These are phyloP conservation scores for Lobulomyces angularis DNA, from an alignment of 192 early-diverging fungal genomes.

Conservation along the genomic window DNA sequence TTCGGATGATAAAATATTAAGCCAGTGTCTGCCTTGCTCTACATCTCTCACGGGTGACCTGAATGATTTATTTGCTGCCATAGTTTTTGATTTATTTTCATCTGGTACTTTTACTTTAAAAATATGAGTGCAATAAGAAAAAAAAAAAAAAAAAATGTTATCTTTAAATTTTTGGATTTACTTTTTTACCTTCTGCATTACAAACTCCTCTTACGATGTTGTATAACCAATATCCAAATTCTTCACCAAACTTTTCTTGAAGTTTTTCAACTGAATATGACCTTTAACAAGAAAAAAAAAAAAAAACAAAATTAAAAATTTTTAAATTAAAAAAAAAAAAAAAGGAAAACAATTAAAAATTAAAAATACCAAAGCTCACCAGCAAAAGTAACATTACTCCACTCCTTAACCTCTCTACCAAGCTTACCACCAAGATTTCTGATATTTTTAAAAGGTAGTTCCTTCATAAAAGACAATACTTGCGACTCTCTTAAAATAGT, in stretches of 20 bases:
- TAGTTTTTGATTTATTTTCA: slow-evolving; percentile 24
- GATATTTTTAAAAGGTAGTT: slow-evolving; percentile 63
- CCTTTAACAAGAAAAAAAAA: too few relatives aligned
- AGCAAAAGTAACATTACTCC: slow-evolving; percentile 44
- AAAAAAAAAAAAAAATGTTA: too few relatives aligned
- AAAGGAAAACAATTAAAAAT: not conserved
- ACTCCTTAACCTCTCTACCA: slow-evolving; percentile 53
- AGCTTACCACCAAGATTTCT: slow-evolving; percentile 73
- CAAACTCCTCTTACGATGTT: slow-evolving; percentile 50
- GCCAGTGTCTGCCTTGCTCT: slow-evolving; percentile 30
- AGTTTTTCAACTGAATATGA: slow-evolving; percentile 28
- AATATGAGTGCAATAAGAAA: too few relatives aligned
- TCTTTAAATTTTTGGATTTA: too few relatives aligned
- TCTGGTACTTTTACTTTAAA: too few relatives aligned
- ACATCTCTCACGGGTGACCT: slow-evolving; percentile 11
- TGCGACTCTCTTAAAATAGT: slow-evolving; percentile 52
- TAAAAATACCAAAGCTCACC: slow-evolving; percentile 39
- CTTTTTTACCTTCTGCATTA: slow-evolving; percentile 26
- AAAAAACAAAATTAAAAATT: not conserved
- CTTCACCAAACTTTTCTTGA: slow-evolving; percentile 34
- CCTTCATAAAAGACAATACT: slow-evolving; percentile 45
- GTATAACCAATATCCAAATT: slow-evolving; percentile 41
- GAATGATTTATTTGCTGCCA: slow-evolving; percentile 32
- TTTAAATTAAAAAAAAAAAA: not conserved
- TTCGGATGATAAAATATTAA: slow-evolving; percentile 35